Percentiles rank a stretch among this genome's conserved stretches.
Conservation (phyloP, 768 basidiomycete genomes). For the Tephrocybe sp. region DNA sequence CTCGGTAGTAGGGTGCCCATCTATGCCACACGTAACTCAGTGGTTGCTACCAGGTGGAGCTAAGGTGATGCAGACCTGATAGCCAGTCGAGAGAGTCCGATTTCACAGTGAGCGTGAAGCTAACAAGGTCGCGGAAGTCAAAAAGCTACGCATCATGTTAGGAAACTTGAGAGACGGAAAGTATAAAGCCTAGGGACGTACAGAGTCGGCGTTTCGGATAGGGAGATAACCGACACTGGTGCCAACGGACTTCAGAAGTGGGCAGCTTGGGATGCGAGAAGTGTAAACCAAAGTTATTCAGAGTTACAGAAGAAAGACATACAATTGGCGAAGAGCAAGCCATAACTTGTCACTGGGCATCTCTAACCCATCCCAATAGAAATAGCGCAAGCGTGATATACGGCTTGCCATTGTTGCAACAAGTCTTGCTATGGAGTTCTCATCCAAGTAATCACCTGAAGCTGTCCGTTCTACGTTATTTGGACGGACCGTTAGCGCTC, state of each 20-base stretch:
- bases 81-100: slow-evolving; percentile 37
- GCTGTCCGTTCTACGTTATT: slow-evolving; percentile 34
- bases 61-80: slow-evolving; percentile 20
- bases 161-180: background rate
- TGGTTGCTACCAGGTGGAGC: background rate
- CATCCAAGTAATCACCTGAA: slow-evolving; percentile 32
- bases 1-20: slow-evolving; percentile 32
- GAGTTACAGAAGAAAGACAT: background rate
- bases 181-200: slow-evolving; percentile 20
- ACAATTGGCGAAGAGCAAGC: slow-evolving; percentile 31
- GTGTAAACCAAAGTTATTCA: background rate
- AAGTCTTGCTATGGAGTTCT: slow-evolving; percentile 27
- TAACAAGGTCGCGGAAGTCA: slow-evolving; percentile 33
- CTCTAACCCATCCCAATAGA: slow-evolving; percentile 39
- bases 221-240: slow-evolving; percentile 34
- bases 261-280: slow-evolving; percentile 35
- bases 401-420: slow-evolving; percentile 25
- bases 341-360: slow-evolving; percentile 34
- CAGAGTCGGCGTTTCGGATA: slow-evolving; percentile 31
- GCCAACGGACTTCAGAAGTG: slow-evolving; percentile 31
- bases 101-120: slow-evolving; percentile 33
- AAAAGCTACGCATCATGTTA: slow-evolving; percentile 27
- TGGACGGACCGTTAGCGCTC: slow-evolving; percentile 27
- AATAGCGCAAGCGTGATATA: slow-evolving; percentile 26
- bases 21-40: slow-evolving; percentile 15